phyloP scores from a whole-genome alignment of 2,329 filamentous ascomycete species.

The Colletotrichum sp. region DNA sequence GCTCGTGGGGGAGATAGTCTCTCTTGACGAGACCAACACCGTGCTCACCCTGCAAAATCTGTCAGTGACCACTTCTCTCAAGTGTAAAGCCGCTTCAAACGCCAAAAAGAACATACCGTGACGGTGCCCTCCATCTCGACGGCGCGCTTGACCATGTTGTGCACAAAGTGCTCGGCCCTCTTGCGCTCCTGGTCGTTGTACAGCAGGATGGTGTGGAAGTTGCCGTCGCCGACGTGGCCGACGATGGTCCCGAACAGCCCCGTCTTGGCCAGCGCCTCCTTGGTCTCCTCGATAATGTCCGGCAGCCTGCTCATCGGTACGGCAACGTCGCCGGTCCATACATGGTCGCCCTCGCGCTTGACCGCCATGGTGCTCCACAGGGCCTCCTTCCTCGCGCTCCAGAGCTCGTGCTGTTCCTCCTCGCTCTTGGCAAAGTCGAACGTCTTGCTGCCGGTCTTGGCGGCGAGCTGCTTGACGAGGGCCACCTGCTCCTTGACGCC shows the following conservation, averaged over 20 bases:
- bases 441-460: slow-evolving; percentile 63
- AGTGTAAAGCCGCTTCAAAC: not conserved
- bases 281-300: slow-evolving; percentile 78
- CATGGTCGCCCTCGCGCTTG: slow-evolving; percentile 68
- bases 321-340: slow-evolving; percentile 88
- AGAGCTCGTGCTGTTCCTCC: slow-evolving; percentile 77
- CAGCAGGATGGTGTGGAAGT: slow-evolving; percentile 72
- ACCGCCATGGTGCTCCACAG: slow-evolving; percentile 81
- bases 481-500: slow-evolving; percentile 81
- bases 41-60: slow-evolving; percentile 68
- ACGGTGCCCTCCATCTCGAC: slow-evolving; percentile 87
- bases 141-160: slow-evolving; percentile 85
- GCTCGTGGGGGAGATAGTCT: slow-evolving; percentile 80
- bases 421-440: slow-evolving; percentile 79
- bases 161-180: slow-evolving; percentile 73
- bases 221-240: slow-evolving; percentile 78
- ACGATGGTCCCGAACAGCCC: slow-evolving; percentile 60
- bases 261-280: slow-evolving; percentile 46
- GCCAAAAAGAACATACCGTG: slow-evolving; percentile 53
- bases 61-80: not conserved
- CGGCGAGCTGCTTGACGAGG: slow-evolving; percentile 69
- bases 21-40: slow-evolving; percentile 85
- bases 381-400: slow-evolving; percentile 84
- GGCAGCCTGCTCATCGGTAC: slow-evolving; percentile 79
- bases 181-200: slow-evolving; percentile 71